Percentiles rank a stretch among this genome's conserved stretches.
Evolutionary conservation across 805 yeast genomes (phyloP).

Genomic region (Saccharomycopsis fibuligera): DNA sequence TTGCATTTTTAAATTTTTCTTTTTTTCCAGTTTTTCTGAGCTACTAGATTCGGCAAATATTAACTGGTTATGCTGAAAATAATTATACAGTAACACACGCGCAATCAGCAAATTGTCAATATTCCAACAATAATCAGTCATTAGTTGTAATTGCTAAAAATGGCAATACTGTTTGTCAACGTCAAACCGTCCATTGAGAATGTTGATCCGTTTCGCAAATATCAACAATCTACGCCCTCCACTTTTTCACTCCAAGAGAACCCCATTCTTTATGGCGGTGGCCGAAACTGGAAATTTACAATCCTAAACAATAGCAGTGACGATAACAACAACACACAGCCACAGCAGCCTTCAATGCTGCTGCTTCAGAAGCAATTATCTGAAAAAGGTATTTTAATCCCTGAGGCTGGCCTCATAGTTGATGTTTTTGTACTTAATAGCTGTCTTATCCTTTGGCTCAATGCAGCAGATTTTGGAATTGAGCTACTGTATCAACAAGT

Average conservation of each 20-base stretch:
- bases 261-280: constrained; percentile 21
- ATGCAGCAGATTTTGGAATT: constrained; percentile 30
- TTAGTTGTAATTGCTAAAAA: too few relatives aligned
- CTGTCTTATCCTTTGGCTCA: constrained; percentile 36
- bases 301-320: background rate
- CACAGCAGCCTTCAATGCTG: background rate
- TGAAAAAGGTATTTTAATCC: too few relatives aligned
- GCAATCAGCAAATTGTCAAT: too few relatives aligned
- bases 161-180: background rate
- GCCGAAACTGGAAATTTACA: constrained; percentile 16
- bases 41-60: too few relatives aligned
- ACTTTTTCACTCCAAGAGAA: constrained; percentile 19
- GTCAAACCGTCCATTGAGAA: constrained; percentile 26
- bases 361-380: too few relatives aligned
- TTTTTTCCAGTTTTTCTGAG: too few relatives aligned
- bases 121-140: too few relatives aligned
- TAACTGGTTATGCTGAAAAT: too few relatives aligned
- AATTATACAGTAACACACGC: too few relatives aligned
- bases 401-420: too few relatives aligned
- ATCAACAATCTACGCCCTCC: constrained; percentile 16
- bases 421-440: constrained; percentile 35
- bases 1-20: too few relatives aligned
- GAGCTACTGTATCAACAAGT: constrained; percentile 30
- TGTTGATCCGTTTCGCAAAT: constrained; percentile 15
- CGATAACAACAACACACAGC: too few relatives aligned